A percentile compares a stretch with the other conserved stretches of the same genome.
These are phyloP conservation scores for Dendryphion nanum DNA, from an alignment of 2,329 filamentous ascomycete species.

Conservation along the genomic window DNA sequence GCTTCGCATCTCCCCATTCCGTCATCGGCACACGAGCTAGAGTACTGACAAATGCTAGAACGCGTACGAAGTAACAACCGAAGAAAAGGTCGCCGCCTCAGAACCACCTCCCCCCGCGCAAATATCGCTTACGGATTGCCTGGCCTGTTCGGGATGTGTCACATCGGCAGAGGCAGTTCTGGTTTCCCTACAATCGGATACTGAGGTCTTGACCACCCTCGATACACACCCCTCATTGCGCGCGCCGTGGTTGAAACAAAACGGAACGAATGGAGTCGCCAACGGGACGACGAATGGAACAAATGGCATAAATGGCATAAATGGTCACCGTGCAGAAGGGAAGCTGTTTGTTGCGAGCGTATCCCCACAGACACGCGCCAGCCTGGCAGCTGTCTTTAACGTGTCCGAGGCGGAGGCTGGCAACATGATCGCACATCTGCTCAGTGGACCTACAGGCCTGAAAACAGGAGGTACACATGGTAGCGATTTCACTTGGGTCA, in stretches of 20 bases:
- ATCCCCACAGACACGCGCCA: conserved; percentile 86
- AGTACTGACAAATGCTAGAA: conserved; percentile 47
- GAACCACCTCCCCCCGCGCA: conserved; percentile 71
- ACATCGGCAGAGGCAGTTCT: conserved; percentile 97
- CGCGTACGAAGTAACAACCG: conserved; percentile 85
- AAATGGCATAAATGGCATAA: no score
- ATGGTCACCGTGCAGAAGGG: conserved; percentile 42
- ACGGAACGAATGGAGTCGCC: conserved; percentile 14
- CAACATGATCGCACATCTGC: conserved; percentile 76
- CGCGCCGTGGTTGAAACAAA: conserved; percentile 30
- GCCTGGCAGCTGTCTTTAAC: conserved; percentile 79
- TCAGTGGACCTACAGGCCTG: conserved; percentile 69
- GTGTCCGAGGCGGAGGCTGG: conserved; percentile 73
- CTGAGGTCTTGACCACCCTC: conserved; percentile 81
- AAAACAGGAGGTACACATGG: conserved; percentile 67
- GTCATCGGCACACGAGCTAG: conserved; percentile 15
- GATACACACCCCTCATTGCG: conserved; percentile 58
- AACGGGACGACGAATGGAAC: conserved; percentile 7
- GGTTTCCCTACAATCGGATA: conserved; percentile 89
- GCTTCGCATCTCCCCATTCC: conserved; percentile 2
- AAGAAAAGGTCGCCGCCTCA: conserved; percentile 65
- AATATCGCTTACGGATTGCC: conserved; percentile 94
- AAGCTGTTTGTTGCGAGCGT: conserved; percentile 90
- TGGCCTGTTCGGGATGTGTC: conserved; percentile 96
- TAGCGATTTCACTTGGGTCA: conserved; percentile 82